phyloP scores from a whole-genome alignment of 768 basidiomycete genomes.

The Trametes cubensis region DNA sequence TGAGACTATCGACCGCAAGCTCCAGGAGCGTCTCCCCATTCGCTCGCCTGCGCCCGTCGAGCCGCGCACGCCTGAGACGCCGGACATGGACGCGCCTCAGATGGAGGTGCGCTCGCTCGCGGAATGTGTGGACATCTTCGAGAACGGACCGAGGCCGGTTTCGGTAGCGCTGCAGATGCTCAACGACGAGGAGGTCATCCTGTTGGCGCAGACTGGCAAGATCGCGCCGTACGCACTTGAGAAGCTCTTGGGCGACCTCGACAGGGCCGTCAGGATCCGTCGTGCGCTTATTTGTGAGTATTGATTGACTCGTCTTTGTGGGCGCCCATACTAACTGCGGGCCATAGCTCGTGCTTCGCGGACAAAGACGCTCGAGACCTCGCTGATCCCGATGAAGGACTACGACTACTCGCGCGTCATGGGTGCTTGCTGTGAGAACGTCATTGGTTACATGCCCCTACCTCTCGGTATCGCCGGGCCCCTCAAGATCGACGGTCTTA shows the following conservation, averaged over 20 bases:
- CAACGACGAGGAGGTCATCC: constrained; percentile 90
- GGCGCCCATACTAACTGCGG: constrained; percentile 3
- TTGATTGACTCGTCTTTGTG: not conserved
- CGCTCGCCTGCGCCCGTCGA: constrained; percentile 30
- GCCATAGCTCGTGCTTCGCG: constrained; percentile 75
- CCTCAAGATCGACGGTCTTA: constrained; percentile 82
- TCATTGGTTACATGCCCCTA: constrained; percentile 94
- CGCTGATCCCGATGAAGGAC: constrained; percentile 76
- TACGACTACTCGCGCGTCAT: constrained; percentile 95
- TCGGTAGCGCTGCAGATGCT: constrained; percentile 60
- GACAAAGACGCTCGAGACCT: constrained; percentile 82
- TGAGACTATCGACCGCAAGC: constrained; percentile 56
- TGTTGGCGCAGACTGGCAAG: constrained; percentile 88
- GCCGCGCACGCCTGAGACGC: constrained; percentile 27
- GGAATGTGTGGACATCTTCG: constrained; percentile 80
- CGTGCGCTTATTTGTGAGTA: constrained; percentile 88
- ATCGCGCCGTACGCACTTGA: constrained; percentile 94
- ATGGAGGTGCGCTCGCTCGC: constrained; percentile 56
- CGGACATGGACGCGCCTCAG: constrained; percentile 18
- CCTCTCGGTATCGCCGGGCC: constrained; percentile 98
- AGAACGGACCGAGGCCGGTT: constrained; percentile 67
- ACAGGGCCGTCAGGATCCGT: constrained; percentile 85
- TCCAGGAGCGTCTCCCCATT: constrained; percentile 42
- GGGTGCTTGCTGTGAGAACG: constrained; percentile 98
- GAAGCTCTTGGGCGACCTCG: constrained; percentile 87